Conservation (phyloP, 805 yeast genomes). For the Suhomyces faveliae region DNA sequence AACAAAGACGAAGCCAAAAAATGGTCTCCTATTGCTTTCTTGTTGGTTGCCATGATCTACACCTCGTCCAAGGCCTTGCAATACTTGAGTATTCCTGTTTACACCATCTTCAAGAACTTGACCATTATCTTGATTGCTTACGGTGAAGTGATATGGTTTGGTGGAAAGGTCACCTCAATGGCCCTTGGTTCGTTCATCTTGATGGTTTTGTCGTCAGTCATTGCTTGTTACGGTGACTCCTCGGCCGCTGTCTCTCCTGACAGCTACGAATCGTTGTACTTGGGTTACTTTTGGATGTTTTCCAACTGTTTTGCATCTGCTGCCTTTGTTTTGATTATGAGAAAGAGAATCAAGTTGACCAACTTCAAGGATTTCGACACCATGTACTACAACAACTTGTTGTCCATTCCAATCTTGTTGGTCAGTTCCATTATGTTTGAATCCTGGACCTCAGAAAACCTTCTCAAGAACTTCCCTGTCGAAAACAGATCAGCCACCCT, state of each 20-base stretch:
- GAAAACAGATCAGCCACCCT: slow-evolving; percentile 67
- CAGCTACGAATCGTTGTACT: slow-evolving; percentile 45
- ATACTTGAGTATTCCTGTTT: slow-evolving; percentile 88
- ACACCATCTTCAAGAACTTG: slow-evolving; percentile 96
- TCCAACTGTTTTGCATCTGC: slow-evolving; percentile 93
- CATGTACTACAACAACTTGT: slow-evolving; percentile 95
- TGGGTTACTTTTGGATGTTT: slow-evolving; percentile 97
- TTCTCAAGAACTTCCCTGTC: slow-evolving; percentile 74
- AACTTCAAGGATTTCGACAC: slow-evolving; percentile 97
- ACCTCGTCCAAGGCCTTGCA: slow-evolving; percentile 95
- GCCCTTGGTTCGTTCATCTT: slow-evolving; percentile 83
- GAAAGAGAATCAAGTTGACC: slow-evolving; percentile 96
- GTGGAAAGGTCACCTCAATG: slow-evolving; percentile 87
- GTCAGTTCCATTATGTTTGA: slow-evolving; percentile 74
- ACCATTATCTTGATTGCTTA: slow-evolving; percentile 96
- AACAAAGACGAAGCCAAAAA: slow-evolving; percentile 86
- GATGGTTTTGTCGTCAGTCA: slow-evolving; percentile 94
- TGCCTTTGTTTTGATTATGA: slow-evolving; percentile 87
- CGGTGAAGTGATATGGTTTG: slow-evolving; percentile 97
- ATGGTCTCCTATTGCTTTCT: slow-evolving; percentile 91
- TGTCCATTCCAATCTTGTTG: slow-evolving; percentile 87
- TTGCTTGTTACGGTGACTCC: slow-evolving; percentile 89
- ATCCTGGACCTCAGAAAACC: slow-evolving; percentile 87
- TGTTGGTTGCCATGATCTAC: slow-evolving; percentile 91
- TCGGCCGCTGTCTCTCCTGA: slow-evolving; percentile 35